Evolutionary conservation across 73 alveolate species (phyloP).

Genomic region (Urostyla sp.): DNA sequence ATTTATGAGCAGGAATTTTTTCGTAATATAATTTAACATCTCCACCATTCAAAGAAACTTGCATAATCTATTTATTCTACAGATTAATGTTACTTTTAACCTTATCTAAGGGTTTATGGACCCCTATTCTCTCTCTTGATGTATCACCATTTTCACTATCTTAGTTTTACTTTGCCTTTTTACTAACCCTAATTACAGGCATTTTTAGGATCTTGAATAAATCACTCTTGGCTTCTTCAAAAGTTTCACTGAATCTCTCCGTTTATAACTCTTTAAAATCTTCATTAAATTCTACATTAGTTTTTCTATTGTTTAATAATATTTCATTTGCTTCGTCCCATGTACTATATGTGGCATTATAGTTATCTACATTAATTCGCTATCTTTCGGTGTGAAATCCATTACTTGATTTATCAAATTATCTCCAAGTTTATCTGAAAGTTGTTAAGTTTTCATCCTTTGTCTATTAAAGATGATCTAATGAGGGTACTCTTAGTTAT

Average conservation of each 20-base stretch:
- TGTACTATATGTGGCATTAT: neutral
- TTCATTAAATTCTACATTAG: neutral
- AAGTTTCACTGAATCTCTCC: neutral
- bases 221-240: neutral
- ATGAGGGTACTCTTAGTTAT: too few relatives aligned
- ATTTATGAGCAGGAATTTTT: slow-evolving; percentile 37
- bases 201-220: slow-evolving; percentile 13
- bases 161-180: slow-evolving; percentile 20
- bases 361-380: neutral
- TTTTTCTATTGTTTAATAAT: neutral
- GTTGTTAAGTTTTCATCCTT: neutral
- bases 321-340: slow-evolving; percentile 13
- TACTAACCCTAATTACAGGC: slow-evolving; percentile 45
- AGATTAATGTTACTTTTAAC: neutral
- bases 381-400: slow-evolving; percentile 31
- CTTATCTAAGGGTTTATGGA: neutral
- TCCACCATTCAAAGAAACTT: neutral
- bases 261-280: slow-evolving; percentile 28
- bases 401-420: slow-evolving; percentile 1
- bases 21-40: slow-evolving; percentile 46
- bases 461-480: too few relatives aligned
- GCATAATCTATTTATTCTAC: slow-evolving; percentile 1
- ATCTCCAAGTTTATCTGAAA: slow-evolving; percentile 24
- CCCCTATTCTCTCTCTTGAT: neutral
- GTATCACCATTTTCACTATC: neutral